Percentiles rank a stretch among this genome's conserved stretches.
These are phyloP conservation scores for Pythium folliculosum DNA, from an alignment of 352 stramenopile species.

Conservation along the genomic window DNA sequence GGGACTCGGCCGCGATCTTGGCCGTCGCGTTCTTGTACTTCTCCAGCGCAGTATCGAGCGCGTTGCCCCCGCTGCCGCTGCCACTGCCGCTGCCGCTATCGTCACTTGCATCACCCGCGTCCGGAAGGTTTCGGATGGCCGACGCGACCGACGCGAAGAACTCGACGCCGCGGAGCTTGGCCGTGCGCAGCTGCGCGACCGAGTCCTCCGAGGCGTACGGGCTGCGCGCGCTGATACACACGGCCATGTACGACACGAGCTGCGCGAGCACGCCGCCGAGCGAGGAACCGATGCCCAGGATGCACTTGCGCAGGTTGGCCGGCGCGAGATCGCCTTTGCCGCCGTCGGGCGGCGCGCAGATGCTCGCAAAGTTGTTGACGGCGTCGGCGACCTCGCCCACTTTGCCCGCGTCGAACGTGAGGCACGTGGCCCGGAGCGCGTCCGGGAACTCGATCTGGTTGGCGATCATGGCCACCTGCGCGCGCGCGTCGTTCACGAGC, in stretches of 20 bases:
- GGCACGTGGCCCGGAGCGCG: neutral
- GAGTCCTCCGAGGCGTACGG: neutral
- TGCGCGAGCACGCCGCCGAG: neutral
- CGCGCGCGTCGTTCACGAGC: neutral
- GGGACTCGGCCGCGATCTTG: neutral
- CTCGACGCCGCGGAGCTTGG: neutral
- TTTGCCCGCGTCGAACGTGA: neutral
- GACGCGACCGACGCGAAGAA: neutral
- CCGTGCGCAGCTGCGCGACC: neutral
- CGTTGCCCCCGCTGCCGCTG: neutral
- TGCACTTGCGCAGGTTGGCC: neutral
- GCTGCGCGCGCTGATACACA: neutral
- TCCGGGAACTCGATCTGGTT: neutral
- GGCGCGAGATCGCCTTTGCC: neutral
- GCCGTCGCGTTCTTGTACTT: neutral
- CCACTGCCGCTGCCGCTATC: slow-evolving; percentile 2
- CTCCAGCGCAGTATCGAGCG: neutral
- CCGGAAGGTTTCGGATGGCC: neutral
- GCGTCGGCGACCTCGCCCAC: neutral
- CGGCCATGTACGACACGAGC: neutral
- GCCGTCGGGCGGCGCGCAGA: neutral
- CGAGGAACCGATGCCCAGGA: neutral
- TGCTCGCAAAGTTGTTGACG: neutral
- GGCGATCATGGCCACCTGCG: neutral
- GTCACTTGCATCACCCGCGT: too few relatives aligned